Conservation (phyloP, 169 alveolate genomes). For the Cryptosporidium ryanae region DNA sequence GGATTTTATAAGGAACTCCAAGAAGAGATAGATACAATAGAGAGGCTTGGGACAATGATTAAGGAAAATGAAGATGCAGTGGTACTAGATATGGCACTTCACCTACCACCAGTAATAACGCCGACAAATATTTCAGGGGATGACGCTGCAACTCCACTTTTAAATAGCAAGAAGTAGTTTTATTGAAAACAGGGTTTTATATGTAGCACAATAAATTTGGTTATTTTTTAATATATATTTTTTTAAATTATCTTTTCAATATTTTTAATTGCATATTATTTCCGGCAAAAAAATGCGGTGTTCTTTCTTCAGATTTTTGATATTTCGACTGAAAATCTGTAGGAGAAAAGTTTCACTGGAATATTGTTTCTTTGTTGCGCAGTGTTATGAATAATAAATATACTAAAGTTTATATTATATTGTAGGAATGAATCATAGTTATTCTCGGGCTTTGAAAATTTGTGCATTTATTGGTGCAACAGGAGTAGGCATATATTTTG, state of each 20-base stretch:
- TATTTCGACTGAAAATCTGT: too few species aligned
- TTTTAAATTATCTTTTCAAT: too few species aligned
- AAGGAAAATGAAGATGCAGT: constrained; percentile 65
- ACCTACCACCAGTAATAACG: constrained; percentile 52
- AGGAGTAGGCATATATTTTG: constrained; percentile 40
- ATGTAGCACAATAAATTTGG: not conserved
- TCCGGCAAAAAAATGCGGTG: too few species aligned
- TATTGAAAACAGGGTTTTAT: not conserved
- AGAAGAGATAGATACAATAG: constrained; percentile 68
- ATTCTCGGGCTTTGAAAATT: not conserved
- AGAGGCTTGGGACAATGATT: constrained; percentile 20
- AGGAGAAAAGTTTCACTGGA: too few species aligned
- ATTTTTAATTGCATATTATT: too few species aligned
- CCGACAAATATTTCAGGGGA: constrained; percentile 19
- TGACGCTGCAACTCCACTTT: constrained; percentile 10
- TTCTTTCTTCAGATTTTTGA: too few species aligned
- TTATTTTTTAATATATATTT: too few species aligned
- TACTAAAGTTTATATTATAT: too few species aligned
- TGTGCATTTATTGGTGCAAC: constrained; percentile 52
- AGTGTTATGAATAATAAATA: too few species aligned
- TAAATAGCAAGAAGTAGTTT: constrained; percentile 1
- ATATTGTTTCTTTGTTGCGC: too few species aligned
- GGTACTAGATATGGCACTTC: constrained; percentile 75
- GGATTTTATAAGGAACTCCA: constrained; percentile 59
- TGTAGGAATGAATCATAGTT: not conserved